These are phyloP conservation scores for Phytophthora kernoviae DNA, from an alignment of 352 stramenopile species.

Conservation along the genomic window DNA sequence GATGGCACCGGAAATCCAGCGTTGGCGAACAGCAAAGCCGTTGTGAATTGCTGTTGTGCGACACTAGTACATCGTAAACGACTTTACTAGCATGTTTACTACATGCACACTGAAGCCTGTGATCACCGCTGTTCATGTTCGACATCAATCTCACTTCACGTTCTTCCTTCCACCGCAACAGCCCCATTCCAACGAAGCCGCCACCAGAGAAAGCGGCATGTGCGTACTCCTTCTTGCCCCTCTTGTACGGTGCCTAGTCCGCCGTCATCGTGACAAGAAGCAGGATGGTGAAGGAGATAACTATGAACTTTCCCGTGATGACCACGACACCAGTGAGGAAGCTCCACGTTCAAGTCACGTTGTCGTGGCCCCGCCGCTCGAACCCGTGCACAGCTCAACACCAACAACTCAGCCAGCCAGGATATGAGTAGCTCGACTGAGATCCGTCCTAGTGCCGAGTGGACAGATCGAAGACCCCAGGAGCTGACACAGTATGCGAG, in stretches of 20 bases:
- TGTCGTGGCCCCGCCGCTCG: constrained; percentile 1
- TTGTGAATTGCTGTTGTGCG: background rate
- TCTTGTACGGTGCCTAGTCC: constrained; percentile 6
- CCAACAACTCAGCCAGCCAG: background rate
- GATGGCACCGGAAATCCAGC: background rate
- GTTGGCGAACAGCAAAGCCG: background rate
- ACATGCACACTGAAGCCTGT: background rate
- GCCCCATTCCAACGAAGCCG: background rate
- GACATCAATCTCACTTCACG: constrained; percentile 13
- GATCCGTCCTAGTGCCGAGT: too few relatives aligned
- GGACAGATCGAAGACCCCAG: background rate
- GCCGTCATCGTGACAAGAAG: constrained; percentile 13
- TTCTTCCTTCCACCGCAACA: background rate
- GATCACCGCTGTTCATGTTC: too few relatives aligned
- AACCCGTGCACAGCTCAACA: background rate
- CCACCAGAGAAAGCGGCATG: constrained; percentile 4
- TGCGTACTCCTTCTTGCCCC: constrained; percentile 14
- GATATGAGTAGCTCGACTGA: background rate
- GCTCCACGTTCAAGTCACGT: constrained; percentile 7
- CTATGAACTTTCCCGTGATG: constrained; percentile 5
- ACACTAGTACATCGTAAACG: constrained; percentile 17
- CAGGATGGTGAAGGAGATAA: constrained; percentile 1
- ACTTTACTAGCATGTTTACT: constrained; percentile 11
- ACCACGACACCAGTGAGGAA: background rate
- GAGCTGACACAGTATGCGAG: too few relatives aligned